Base-by-base conservation (phyloP, 2,329 filamentous ascomycete species). In the Periglandula ipomoeae region DNA sequence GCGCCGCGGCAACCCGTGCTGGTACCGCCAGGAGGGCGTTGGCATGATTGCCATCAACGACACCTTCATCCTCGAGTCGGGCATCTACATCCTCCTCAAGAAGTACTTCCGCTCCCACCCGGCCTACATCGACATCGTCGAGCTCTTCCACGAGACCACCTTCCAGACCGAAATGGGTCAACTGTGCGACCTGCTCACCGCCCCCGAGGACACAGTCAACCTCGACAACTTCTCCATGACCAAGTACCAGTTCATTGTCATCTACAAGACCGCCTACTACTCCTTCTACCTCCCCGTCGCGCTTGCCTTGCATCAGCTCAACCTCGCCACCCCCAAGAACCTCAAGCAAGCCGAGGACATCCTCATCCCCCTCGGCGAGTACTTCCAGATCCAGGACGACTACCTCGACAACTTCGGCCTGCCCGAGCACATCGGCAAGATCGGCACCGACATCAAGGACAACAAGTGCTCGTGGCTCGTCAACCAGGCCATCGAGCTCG, bases 391-490 rank as follows among this genome's bases (percentile, higher is more conserved):
- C 55, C 93, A 98, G 71, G 93, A 98, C 68, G 93, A 98, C 75
- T 98, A 93, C 73, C 87, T 98, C 47, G 93, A 98, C 76, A 95
- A 94, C 73, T 98, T 93, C 64, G 93, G 91, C 59, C 84, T 91
- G 59, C 89, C 93, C 35, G 82, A 89, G 61, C 81, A 89, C 62
- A 93, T 98, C 65, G 93, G 93, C 69, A 98, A 98, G 81, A 95
- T 97, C 56, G 93, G 93, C 57, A 98, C 93, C 52, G 93, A 98
- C 64, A 98, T 98, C 69, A 84, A 90, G 77, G 93, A 98, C 74
- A 98, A 98, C 81, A 98, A 98, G 79, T 98, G 93, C 78, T 94
- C 88, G 38, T 98, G 93, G 93, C 75, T 98, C 52, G 80, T 98
- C 70, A 98, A 98, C 78, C 85, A 95, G 71, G 93, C 93, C 42